Base-by-base conservation (phyloP, 805 yeast genomes). In the Yarrowia sp. region DNA sequence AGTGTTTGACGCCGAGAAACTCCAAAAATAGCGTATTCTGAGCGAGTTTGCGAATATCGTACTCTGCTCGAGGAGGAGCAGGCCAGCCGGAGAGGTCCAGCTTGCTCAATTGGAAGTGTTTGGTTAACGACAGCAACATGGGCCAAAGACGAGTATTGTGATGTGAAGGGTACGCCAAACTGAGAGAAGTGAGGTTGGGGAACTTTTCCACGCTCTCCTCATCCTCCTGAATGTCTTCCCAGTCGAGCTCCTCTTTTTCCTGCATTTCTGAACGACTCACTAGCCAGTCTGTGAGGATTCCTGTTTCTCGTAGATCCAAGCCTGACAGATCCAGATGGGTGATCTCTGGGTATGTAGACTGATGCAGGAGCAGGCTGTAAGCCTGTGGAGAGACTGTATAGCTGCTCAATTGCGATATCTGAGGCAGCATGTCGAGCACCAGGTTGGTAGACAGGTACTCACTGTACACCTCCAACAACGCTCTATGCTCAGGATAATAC, bases 71-170 rank as follows among this genome's bases (percentile, higher is more conserved):
- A 3, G 60, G 60, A 20, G 60, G 44, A 19, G 44, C 20, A 5
- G 60, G 60, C 60, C 46, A 39, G 13, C 46, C 46, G 0, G 44
- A 39, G 2, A 53, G 39, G 15, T 53, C 46, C 46, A 53, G 14
- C 10, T 34, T 34, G 36, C 46, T 39, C 33, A 53, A 7, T 15
- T 53, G 9, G 6, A 53, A 53, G 9, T 53, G 14, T 53, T 53
- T 53, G 2, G 44, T 39, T 6, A 53, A 20, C 1, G 44, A 13
- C 9, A 38, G 13, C 34, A 53, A 39, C 60, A 53, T 38, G 1
- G 60, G 60, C 60, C 60, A 53, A 3, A 53, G 43, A 8, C 60
- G 60, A 38, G 60, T 4, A 39, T 39, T 53, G 44, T 53, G 20
- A 9, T 53, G 17, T 20, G 60, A 38, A 3, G 60, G 60, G 36